These are phyloP conservation scores for Globisporangium iwayamae DNA, from an alignment of 352 stramenopile species.

Conservation along the genomic window DNA sequence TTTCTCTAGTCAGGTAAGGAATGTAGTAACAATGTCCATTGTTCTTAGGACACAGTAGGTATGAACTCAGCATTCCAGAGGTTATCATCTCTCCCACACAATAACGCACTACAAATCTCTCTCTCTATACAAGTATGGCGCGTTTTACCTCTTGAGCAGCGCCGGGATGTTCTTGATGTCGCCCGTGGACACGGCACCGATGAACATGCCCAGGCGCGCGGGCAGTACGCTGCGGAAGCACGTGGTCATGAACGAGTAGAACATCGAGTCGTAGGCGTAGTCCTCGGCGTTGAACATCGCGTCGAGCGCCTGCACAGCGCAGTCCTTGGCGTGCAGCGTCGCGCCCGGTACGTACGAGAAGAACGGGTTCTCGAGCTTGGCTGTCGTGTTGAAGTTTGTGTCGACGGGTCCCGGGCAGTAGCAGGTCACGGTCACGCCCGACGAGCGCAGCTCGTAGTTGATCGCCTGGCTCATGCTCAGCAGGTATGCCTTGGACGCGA, in stretches of 20 bases:
- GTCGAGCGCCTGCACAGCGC: constrained; percentile 37
- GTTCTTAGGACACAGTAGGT: no score
- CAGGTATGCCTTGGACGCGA: constrained; percentile 74
- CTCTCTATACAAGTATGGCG: neutral
- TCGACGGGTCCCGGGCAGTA: constrained; percentile 63
- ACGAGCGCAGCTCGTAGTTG: constrained; percentile 76
- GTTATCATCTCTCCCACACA: neutral
- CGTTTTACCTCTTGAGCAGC: constrained; percentile 21
- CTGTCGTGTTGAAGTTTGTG: constrained; percentile 66
- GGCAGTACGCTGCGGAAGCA: constrained; percentile 33
- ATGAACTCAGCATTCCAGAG: no score
- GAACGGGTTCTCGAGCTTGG: constrained; percentile 29
- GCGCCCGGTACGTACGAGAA: constrained; percentile 34
- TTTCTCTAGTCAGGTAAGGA: no score
- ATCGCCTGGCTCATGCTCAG: constrained; percentile 73
- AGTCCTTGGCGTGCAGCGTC: constrained; percentile 36
- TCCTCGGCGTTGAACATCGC: constrained; percentile 54
- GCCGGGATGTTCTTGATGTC: constrained; percentile 24
- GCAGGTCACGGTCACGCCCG: constrained; percentile 77
- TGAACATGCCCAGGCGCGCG: constrained; percentile 29
- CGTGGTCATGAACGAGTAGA: constrained; percentile 31
- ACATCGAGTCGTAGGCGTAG: constrained; percentile 46
- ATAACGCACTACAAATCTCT: neutral
- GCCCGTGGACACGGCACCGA: constrained; percentile 35
- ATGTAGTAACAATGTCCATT: no score